Base-by-base conservation (phyloP, 805 yeast species). In the Kregervanrija delftensis region DNA sequence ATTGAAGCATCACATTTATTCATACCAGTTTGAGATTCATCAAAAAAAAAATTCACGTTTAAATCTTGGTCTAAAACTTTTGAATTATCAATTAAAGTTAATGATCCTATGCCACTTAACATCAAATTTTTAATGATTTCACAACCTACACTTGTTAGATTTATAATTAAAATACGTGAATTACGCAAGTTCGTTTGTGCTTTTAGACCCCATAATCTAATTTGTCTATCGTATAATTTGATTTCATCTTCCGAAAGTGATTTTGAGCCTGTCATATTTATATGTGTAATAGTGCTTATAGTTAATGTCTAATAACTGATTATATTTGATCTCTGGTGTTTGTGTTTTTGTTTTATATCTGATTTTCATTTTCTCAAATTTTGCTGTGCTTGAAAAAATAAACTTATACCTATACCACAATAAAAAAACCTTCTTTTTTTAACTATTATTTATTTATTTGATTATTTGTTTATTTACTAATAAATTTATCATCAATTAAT, bases 171-270 rank as follows among this genome's bases (percentile, higher is more conserved):
- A 4, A 91, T 72, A 38, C 74, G 75, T 8, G 96, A 82, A 14
- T 81, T 76, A 33, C 93, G 73, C 69, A 91, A 77, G 37, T 79
- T 63, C 35, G 78, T 72, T 61, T 91, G 99, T 3, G 97, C 95
- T 31, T 86, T 95, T 59, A 93, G 71, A 2, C 99, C 99, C 99
- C 99, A 91, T 15, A 91, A 72, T 50, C 99, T 68, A 50, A 91
- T 90, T 64, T 91, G 99, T 47, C 99, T 77, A 64, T 91, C 99
- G 59, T 91, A 91, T 16, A 91, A 73, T 1, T 95, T 96, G 46
- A 90, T 79, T 59, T 90, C 97, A 56, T 89, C 96, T 64, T 42
- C 14, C 4, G 41, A 43, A 30, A 50, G 41, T 33, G 28, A 22
- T 22, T 22, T 35, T 15, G 37, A 13, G 15, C 14, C 39, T 14